These are phyloP conservation scores for Ophiocordyceps polyrhachis-furcata DNA, from an alignment of 2,329 filamentous ascomycete species.

Conservation along the genomic window DNA sequence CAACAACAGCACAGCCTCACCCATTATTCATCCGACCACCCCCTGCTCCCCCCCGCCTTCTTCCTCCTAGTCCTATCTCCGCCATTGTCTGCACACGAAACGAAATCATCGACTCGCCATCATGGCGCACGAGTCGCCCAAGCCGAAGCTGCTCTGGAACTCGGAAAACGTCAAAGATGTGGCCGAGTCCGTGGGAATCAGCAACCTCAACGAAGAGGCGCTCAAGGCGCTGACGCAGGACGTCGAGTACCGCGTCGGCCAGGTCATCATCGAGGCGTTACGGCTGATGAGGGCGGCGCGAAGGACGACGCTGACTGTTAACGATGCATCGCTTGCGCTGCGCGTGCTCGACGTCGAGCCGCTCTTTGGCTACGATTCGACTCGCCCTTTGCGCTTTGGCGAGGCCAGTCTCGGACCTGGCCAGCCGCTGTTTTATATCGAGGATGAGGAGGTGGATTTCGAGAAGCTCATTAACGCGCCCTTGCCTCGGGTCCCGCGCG, in stretches of 20 bases:
- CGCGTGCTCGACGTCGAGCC: constrained; percentile 82
- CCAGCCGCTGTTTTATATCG: constrained; percentile 90
- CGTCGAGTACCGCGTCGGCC: constrained; percentile 84
- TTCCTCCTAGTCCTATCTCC: not conserved
- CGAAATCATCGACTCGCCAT: not conserved
- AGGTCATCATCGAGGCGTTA: constrained; percentile 82
- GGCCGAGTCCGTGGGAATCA: constrained; percentile 85
- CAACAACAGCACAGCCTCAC: no score
- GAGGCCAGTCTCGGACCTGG: constrained; percentile 87
- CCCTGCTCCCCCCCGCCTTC: no score
- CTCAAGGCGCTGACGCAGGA: constrained; percentile 78
- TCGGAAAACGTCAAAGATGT: constrained; percentile 90
- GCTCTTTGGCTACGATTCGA: constrained; percentile 89
- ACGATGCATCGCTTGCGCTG: constrained; percentile 75
- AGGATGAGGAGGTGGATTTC: constrained; percentile 97
- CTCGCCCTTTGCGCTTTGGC: constrained; percentile 71
- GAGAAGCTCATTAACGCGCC: constrained; percentile 97
- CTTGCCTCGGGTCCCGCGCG: constrained; percentile 80
- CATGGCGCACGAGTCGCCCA: constrained; percentile 23
- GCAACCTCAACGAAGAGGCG: constrained; percentile 64
- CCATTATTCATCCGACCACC: no score
- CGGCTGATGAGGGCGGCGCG: constrained; percentile 91
- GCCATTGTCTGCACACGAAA: not conserved
- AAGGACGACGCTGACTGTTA: constrained; percentile 71
- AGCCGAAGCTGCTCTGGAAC: constrained; percentile 63